A percentile compares a stretch with the other conserved stretches of the same genome.
Evolutionary conservation across 1,284 basidiomycete species (phyloP).

Genomic region (Tylopilus orsonianus): DNA sequence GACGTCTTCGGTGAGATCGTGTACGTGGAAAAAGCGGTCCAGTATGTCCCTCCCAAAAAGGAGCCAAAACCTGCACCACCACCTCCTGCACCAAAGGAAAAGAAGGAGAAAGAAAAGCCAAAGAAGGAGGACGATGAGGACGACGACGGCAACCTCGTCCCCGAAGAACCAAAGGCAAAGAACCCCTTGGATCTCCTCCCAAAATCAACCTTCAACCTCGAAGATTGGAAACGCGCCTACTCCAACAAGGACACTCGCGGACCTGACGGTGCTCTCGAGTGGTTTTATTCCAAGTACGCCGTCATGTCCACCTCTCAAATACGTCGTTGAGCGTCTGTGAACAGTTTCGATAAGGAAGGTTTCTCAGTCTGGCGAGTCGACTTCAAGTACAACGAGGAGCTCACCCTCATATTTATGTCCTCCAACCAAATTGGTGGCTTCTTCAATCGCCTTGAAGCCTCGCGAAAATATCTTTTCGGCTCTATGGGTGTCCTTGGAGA

Average conservation of each 20-base stretch:
- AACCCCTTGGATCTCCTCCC: conserved; percentile 93
- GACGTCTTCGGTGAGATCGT: conserved; percentile 60
- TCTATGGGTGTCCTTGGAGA: conserved; percentile 89
- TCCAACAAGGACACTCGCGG: conserved; percentile 95
- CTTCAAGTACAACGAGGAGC: conserved; percentile 97
- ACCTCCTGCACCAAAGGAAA: conserved; percentile 45
- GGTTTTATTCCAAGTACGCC: conserved; percentile 87
- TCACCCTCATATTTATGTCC: conserved; percentile 92
- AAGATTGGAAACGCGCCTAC: conserved; percentile 98
- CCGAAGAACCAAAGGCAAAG: conserved; percentile 78
- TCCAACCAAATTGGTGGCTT: conserved; percentile 89
- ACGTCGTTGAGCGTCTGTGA: conserved; percentile 26
- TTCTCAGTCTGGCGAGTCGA: conserved; percentile 92
- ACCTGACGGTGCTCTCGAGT: conserved; percentile 70
- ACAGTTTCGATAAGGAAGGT: conserved; percentile 86
- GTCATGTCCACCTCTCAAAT: not conserved
- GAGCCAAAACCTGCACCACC: conserved; percentile 49
- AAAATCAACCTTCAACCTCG: conserved; percentile 91
- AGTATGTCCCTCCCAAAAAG: conserved; percentile 75
- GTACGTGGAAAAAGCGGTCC: conserved; percentile 72
- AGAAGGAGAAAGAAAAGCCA: conserved; percentile 63
- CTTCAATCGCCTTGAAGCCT: conserved; percentile 95
- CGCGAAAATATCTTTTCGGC: conserved; percentile 93
- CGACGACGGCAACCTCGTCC: conserved; percentile 63
- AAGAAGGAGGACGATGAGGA: conserved; percentile 63